A percentile compares a stretch with the other conserved stretches of the same genome.
Conservation (phyloP, 2,329 filamentous ascomycete species). For the Sporothrix euskadiensis region DNA sequence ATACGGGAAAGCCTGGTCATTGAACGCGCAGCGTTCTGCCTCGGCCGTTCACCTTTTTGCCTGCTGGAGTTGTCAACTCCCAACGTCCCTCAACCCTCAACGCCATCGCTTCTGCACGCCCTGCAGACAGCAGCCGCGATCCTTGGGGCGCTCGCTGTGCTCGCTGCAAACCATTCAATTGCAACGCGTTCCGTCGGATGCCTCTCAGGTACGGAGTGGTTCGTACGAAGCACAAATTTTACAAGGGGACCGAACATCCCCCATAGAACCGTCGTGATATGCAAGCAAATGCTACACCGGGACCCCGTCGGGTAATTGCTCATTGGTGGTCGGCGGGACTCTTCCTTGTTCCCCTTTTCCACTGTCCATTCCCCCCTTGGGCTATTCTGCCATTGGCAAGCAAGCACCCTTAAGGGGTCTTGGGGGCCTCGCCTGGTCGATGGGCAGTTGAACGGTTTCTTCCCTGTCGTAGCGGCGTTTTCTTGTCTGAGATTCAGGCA, state of each 20-base stretch:
- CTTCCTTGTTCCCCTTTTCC: neutral
- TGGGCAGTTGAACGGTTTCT: conserved; percentile 2
- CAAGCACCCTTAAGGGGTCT: conserved; percentile 9
- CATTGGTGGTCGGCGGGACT: neutral
- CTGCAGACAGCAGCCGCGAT: neutral
- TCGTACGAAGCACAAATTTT: no score
- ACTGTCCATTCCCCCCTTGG: neutral
- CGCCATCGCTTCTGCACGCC: neutral
- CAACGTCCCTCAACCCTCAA: neutral
- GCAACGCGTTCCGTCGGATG: neutral
- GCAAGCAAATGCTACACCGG: neutral
- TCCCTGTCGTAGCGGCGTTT: neutral
- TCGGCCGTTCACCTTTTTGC: neutral
- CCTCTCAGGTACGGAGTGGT: neutral
- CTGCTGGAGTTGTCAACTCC: neutral
- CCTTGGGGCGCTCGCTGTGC: neutral
- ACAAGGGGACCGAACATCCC: neutral
- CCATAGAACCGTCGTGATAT: neutral
- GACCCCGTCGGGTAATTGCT: conserved; percentile 3
- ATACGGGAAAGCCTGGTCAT: neutral
- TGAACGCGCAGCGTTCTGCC: neutral
- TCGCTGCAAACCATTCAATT: neutral
- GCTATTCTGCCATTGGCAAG: neutral
- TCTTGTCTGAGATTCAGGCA: neutral
- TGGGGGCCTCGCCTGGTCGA: neutral